A percentile compares a stretch with the other conserved stretches of the same genome.
Conservation (phyloP, 202 grass and related monocot genomes). For the Alloteropsis angusta region DNA sequence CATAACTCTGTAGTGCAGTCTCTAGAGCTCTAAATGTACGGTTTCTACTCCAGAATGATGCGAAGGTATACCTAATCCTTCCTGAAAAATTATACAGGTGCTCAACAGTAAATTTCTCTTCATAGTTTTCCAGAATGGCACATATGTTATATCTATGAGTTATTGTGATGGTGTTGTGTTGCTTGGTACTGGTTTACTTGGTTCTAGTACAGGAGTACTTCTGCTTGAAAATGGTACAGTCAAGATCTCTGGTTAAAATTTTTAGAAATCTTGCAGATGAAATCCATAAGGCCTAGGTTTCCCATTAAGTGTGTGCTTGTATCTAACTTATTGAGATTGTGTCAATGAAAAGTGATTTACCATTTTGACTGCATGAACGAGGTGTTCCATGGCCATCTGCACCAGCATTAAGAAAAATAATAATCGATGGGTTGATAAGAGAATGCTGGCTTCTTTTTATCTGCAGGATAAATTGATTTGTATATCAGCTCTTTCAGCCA, state of each 20-base stretch:
- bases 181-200: not conserved
- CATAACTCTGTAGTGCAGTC: constrained; percentile 38
- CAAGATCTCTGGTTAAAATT: constrained; percentile 11
- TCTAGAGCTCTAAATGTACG: constrained; percentile 62
- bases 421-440: constrained; percentile 85
- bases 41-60: constrained; percentile 97
- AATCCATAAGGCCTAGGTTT: constrained; percentile 12
- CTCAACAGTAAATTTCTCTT: not conserved
- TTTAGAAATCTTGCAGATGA: not conserved
- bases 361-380: constrained; percentile 47
- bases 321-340: not conserved
- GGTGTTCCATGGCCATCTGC: constrained; percentile 52
- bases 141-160: not conserved
- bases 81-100: constrained; percentile 44
- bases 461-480: constrained; percentile 34
- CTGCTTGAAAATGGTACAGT: constrained; percentile 5
- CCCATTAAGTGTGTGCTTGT: not conserved
- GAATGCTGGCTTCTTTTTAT: constrained; percentile 85
- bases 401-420: constrained; percentile 59
- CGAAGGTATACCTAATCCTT: constrained; percentile 71
- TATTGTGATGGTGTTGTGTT: not conserved
- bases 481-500: constrained; percentile 12
- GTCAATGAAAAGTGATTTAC: constrained; percentile 31
- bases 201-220: not conserved
- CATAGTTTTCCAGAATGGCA: constrained; percentile 14